A percentile compares a stretch with the other conserved stretches of the same genome.
phyloP scores from a whole-genome alignment of 495 filamentous ascomycete species.

The Penicillium paxilli region DNA sequence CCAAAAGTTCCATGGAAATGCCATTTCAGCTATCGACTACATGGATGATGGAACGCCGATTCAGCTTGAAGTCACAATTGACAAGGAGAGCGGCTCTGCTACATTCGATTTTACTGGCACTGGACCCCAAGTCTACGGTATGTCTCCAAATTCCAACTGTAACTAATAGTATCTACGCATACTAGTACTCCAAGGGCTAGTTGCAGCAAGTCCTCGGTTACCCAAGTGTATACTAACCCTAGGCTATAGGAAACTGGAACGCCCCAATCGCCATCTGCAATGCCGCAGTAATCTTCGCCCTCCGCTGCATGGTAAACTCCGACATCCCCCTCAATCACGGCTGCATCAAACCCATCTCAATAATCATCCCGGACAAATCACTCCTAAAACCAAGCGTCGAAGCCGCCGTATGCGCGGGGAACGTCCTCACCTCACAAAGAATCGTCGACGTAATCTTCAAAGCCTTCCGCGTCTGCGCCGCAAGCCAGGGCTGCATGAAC shows the following conservation, averaged over 20 bases:
- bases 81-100: constrained; percentile 75
- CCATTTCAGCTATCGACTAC: constrained; percentile 62
- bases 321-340: constrained; percentile 96
- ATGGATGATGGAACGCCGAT: constrained; percentile 94
- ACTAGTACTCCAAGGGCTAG: too few species aligned
- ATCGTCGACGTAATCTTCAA: constrained; percentile 90
- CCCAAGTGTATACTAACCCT: background rate
- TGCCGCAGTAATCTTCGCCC: constrained; percentile 61
- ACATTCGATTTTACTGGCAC: constrained; percentile 84
- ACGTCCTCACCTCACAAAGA: constrained; percentile 69
- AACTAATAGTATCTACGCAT: too few species aligned
- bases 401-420: constrained; percentile 86
- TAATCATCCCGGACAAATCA: constrained; percentile 74
- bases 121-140: constrained; percentile 78
- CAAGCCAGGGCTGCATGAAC: constrained; percentile 85
- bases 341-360: constrained; percentile 78
- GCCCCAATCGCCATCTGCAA: constrained; percentile 87
- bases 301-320: constrained; percentile 80
- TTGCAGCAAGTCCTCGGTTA: background rate
- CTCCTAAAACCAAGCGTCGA: constrained; percentile 79
- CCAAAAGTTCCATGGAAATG: background rate
- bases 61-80: constrained; percentile 74
- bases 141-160: too few species aligned
- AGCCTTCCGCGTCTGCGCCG: constrained; percentile 82
- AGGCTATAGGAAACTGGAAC: constrained; percentile 67